Percentiles rank a stretch among this genome's conserved stretches.
Evolutionary conservation across 257 asterid species (phyloP).

Genomic region (Cordia subcordata): DNA sequence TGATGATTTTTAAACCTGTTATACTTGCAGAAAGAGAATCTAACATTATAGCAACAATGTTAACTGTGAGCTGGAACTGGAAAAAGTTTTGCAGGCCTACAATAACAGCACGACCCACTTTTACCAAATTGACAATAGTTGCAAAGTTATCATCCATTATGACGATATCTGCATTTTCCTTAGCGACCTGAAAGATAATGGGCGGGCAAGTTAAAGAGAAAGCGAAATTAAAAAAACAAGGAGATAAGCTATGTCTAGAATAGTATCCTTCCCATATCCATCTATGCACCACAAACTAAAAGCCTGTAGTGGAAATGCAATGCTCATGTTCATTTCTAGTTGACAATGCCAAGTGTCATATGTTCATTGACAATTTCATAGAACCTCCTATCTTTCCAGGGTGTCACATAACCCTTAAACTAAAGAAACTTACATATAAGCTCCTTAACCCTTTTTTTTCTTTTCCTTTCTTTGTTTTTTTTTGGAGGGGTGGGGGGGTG

Average conservation of each 20-base stretch:
- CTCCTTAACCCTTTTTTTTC: no score
- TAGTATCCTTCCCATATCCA: background rate
- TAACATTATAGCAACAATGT: constrained; percentile 86
- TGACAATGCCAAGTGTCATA: no score
- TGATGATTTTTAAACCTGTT: constrained; percentile 43
- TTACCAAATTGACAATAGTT: constrained; percentile 88
- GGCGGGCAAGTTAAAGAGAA: background rate
- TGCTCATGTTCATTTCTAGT: no score
- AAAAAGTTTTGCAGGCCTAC: constrained; percentile 92
- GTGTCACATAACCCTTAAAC: no score
- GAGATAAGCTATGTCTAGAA: background rate
- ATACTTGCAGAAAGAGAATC: constrained; percentile 74
- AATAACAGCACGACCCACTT: constrained; percentile 96
- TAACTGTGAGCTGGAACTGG: constrained; percentile 89
- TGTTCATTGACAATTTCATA: no score
- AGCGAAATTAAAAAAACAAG: background rate
- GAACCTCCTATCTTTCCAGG: no score
- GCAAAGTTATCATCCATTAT: constrained; percentile 91
- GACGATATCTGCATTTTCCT: constrained; percentile 91
- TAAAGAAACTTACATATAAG: no score
- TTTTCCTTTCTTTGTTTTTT: no score
- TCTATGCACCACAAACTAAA: no score
- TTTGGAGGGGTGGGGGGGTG: no score
- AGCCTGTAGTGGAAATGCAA: no score
- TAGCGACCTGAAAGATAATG: constrained; percentile 64